These are phyloP conservation scores for Populus hybrid DNA, from an alignment of 441 rosid genomes.

Conservation along the genomic window DNA sequence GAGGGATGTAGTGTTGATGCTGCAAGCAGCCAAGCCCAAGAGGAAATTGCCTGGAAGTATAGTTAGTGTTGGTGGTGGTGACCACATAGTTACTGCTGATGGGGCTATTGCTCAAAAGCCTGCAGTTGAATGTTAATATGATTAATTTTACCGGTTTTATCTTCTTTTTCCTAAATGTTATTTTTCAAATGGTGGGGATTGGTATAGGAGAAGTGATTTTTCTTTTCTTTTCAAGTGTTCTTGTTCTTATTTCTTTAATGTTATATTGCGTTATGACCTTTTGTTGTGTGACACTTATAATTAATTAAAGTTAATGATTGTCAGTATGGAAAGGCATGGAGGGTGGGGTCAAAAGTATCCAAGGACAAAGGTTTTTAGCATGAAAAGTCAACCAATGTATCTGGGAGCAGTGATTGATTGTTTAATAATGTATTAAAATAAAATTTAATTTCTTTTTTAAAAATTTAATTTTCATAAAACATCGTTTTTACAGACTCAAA, in stretches of 20 bases:
- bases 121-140: constrained; percentile 55
- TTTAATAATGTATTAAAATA: too few species aligned
- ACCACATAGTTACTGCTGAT: constrained; percentile 16
- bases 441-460: too few species aligned
- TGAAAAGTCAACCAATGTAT: background rate
- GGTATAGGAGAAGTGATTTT: constrained; percentile 57
- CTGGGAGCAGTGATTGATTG: too few species aligned
- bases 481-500: too few species aligned
- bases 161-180: constrained; percentile 8
- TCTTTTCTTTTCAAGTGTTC: constrained; percentile 26
- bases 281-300: background rate
- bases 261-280: constrained; percentile 7
- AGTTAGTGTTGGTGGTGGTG: constrained; percentile 22
- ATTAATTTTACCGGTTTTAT: constrained; percentile 24
- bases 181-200: constrained; percentile 39
- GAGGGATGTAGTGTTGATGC: constrained; percentile 93
- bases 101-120: constrained; percentile 43
- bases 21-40: constrained; percentile 86
- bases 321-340: background rate
- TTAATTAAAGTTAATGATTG: background rate
- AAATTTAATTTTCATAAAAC: too few species aligned
- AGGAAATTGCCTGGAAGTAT: constrained; percentile 49
- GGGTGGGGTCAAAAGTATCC: constrained; percentile 4
- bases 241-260: constrained; percentile 2
- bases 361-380: constrained; percentile 6